Evolutionary conservation across 2,329 filamentous ascomycete genomes (phyloP).

Genomic region (Trichoderma koningii): DNA sequence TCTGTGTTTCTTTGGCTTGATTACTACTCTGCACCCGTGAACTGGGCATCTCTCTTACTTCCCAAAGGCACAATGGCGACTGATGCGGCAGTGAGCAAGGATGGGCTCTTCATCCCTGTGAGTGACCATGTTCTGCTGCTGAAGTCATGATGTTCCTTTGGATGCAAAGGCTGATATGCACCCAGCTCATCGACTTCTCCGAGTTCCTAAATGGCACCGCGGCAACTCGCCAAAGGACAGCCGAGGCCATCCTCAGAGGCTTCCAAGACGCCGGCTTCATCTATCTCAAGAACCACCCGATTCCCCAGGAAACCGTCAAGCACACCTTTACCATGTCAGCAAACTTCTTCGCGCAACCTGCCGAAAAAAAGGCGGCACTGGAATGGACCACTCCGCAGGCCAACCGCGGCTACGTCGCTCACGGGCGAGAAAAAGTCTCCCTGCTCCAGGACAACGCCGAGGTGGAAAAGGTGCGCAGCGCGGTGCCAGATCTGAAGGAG

Average conservation of each 20-base stretch:
- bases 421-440: constrained; percentile 71
- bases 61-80: constrained; percentile 33
- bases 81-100: constrained; percentile 51
- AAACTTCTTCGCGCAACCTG: constrained; percentile 67
- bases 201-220: constrained; percentile 67
- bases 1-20: background rate
- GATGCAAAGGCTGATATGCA: background rate
- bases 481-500: constrained; percentile 67
- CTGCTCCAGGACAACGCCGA: constrained; percentile 55
- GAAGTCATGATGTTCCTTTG: background rate
- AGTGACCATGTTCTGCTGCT: constrained; percentile 29
- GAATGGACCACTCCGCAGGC: constrained; percentile 71
- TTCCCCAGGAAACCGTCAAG: constrained; percentile 60
- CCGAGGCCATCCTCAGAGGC: constrained; percentile 71
- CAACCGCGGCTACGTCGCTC: constrained; percentile 72
- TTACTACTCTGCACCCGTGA: background rate
- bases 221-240: constrained; percentile 63
- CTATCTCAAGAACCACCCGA: constrained; percentile 79
- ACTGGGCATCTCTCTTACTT: background rate
- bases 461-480: constrained; percentile 59
- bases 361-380: constrained; percentile 64
- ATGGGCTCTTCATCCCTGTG: constrained; percentile 59
- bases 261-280: constrained; percentile 89
- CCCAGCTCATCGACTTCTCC: constrained; percentile 60
- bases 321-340: constrained; percentile 68